Evolutionary conservation across 352 stramenopile species (phyloP).

Genomic region (Pythium vanterpoolii): DNA sequence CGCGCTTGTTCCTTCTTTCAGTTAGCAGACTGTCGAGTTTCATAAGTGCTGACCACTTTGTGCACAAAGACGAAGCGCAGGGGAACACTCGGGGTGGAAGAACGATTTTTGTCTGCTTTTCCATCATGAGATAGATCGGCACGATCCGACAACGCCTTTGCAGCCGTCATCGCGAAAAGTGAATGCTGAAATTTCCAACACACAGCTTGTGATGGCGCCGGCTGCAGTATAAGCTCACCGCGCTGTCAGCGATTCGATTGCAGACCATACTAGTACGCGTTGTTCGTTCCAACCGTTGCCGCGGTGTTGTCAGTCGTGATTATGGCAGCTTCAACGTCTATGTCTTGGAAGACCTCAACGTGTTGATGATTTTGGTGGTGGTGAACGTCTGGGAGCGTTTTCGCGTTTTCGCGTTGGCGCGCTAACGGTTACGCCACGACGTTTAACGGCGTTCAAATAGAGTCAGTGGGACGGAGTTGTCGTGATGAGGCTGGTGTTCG

Average conservation of each 20-base stretch:
- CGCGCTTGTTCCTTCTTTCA: constrained; percentile 13
- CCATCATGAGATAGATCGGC: constrained; percentile 7
- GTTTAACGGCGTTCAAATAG: neutral
- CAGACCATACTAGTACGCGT: too few species aligned
- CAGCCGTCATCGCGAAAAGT: neutral
- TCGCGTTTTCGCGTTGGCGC: too few species aligned
- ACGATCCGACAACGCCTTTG: constrained; percentile 2
- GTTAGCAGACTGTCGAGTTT: constrained; percentile 1
- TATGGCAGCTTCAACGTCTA: too few species aligned
- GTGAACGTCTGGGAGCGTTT: too few species aligned
- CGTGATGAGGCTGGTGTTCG: neutral
- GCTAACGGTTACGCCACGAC: too few species aligned
- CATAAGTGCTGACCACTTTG: constrained; percentile 7
- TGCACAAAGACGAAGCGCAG: constrained; percentile 5
- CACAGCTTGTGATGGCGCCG: too few species aligned
- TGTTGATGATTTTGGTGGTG: too few species aligned
- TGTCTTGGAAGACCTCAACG: too few species aligned
- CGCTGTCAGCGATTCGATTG: too few species aligned
- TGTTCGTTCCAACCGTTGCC: too few species aligned
- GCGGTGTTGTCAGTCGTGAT: too few species aligned
- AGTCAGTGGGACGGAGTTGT: neutral
- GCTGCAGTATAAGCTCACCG: too few species aligned
- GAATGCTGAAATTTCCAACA: neutral
- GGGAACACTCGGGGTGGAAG: neutral
- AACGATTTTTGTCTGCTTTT: neutral